Conservation (phyloP, 768 basidiomycete species). For the Tylopilus intermedius region DNA sequence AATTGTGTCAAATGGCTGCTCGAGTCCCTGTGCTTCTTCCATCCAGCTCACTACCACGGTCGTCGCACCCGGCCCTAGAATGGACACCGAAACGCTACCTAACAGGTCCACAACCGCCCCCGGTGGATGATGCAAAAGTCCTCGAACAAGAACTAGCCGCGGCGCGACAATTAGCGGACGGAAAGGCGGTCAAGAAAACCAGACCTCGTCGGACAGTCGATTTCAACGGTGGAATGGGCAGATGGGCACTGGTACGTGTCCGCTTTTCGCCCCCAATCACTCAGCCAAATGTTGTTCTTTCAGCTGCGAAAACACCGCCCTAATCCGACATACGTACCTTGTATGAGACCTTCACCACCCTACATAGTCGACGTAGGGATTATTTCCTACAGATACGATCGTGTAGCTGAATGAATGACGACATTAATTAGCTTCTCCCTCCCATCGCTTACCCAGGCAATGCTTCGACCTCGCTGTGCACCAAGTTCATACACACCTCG, state of each 20-base stretch:
- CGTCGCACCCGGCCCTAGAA: conserved; percentile 44
- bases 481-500: conserved; percentile 96
- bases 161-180: conserved; percentile 67
- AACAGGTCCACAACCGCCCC: conserved; percentile 69
- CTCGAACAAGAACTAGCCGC: conserved; percentile 77
- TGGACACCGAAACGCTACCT: conserved; percentile 76
- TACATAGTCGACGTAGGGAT: conserved; percentile 81
- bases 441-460: conserved; percentile 90
- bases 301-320: conserved; percentile 77
- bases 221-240: conserved; percentile 82
- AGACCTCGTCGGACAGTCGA: conserved; percentile 92
- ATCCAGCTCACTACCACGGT: conserved; percentile 33
- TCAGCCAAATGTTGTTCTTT: background rate
- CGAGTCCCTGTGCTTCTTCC: conserved; percentile 56
- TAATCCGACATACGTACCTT: conserved; percentile 68
- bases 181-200: conserved; percentile 84
- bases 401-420: conserved; percentile 26
- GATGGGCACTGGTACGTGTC: conserved; percentile 76
- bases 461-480: conserved; percentile 88
- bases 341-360: conserved; percentile 78
- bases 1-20: too few relatives aligned
- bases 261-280: background rate
- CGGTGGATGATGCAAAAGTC: conserved; percentile 67
- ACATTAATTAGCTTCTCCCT: conserved; percentile 70
- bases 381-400: conserved; percentile 11